A percentile compares a stretch with the other conserved stretches of the same genome.
These are phyloP conservation scores for Harringtonia lauricola DNA, from an alignment of 2,329 filamentous ascomycete genomes.

Conservation along the genomic window DNA sequence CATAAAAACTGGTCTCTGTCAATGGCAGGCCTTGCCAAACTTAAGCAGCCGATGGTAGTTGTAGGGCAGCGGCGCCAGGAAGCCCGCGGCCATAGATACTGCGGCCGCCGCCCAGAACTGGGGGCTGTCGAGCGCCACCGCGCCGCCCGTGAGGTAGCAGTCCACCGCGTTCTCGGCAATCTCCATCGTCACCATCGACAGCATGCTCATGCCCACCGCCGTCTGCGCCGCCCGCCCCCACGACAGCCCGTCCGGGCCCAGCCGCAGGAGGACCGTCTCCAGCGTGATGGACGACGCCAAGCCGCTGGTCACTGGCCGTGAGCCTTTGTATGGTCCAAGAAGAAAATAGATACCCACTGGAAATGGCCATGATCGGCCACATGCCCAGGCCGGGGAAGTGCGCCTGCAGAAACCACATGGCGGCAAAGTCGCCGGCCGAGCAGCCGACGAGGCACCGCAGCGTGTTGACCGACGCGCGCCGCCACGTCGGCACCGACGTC, in stretches of 20 bases:
- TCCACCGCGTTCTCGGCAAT: slow-evolving; percentile 42
- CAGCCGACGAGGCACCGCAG: slow-evolving; percentile 44
- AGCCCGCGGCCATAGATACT: slow-evolving; percentile 31
- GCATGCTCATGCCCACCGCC: slow-evolving; percentile 45
- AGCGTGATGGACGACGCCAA: slow-evolving; percentile 39
- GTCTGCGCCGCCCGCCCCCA: slow-evolving; percentile 37
- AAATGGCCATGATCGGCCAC: slow-evolving; percentile 36
- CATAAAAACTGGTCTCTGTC: no score
- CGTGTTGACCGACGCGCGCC: slow-evolving; percentile 40
- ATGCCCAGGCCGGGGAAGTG: slow-evolving; percentile 34
- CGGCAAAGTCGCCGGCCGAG: slow-evolving; percentile 42
- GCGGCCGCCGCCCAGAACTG: slow-evolving; percentile 40
- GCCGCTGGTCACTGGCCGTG: slow-evolving; percentile 31
- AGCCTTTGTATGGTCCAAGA: no score
- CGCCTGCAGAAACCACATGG: slow-evolving; percentile 42
- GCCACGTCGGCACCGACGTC: slow-evolving; percentile 27
- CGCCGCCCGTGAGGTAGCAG: slow-evolving; percentile 41
- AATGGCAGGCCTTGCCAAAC: slow-evolving; percentile 37
- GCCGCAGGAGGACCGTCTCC: slow-evolving; percentile 37
- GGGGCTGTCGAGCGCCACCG: slow-evolving; percentile 32
- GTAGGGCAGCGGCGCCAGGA: slow-evolving; percentile 39
- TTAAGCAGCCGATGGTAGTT: slow-evolving; percentile 38
- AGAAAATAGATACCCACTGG: slow-evolving; percentile 19
- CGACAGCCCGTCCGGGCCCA: slow-evolving; percentile 33
- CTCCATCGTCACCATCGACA: slow-evolving; percentile 50